Evolutionary conservation across 2,329 filamentous ascomycete species (phyloP), one percentile per base, ranked within the genome.

Genomic region (Penicillium sp.): DNA sequence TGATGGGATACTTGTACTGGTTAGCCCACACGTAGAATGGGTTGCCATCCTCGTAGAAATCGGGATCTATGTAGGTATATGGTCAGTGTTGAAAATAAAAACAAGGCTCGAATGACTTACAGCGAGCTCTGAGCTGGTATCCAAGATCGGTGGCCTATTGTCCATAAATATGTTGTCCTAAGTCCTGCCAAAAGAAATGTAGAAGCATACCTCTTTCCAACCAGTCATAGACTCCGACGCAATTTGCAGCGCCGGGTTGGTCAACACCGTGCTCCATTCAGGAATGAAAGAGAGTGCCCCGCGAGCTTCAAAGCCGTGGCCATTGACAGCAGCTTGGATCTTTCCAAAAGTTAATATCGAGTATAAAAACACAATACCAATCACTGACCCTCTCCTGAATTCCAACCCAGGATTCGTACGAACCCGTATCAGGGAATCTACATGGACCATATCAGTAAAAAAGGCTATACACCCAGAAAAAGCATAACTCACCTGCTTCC

Each of bases 21-120:
- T 89, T 90, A 19, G 85, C 81, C 84, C 85, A 90, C 7, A 87
- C 81, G 9, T 81, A 76, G 63, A 88, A 88, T 1, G 76, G 74
- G 0, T 72, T 75, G 54, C 78, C 77, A 57, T 80, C 75, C 26
- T 74, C 66, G 59, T 81, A 81, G 19, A 88, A 77, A 37, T 81
- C 70, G 0, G 80, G 77, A 64, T 80, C 82, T 63, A 70, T 50
- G n/a, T 50, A n/a, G n/a, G n/a, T n/a, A 39, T 7, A 57, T 29
- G 25, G 27, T 44, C 35, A 42, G 27, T 57, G 8, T 51, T 42
- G 19, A 14, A 10, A 4, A 11, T 25, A n/a, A 5, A 13, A 35
- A 37, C 25, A 9, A 33, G 4, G 5, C 13, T 25, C 2, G 10
- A 31, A 35, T 27, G 19, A 16, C 62, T 55, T 56, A 69, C 67